These are phyloP conservation scores for Heliamphora exappendiculata DNA, from an alignment of 148 eudicot genomes.

Conservation along the genomic window DNA sequence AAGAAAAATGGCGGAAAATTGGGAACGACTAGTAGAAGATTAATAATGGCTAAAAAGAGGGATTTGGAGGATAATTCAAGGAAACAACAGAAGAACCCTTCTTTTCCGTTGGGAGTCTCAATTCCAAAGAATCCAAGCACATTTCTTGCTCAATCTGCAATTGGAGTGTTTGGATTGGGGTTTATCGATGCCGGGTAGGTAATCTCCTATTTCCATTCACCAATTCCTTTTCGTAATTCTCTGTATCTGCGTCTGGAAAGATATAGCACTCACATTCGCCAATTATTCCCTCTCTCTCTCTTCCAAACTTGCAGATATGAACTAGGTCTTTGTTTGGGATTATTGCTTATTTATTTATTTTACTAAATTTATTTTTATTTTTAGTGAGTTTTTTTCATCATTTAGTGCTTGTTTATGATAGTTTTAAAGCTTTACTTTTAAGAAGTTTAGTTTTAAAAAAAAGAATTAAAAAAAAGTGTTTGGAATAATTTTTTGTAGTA, in stretches of 20 bases:
- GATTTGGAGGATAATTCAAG: slow-evolving; percentile 25
- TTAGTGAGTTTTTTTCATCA: too few relatives aligned
- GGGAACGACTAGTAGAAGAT: not conserved
- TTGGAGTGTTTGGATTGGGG: slow-evolving; percentile 60
- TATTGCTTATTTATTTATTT: too few relatives aligned
- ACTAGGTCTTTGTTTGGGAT: too few relatives aligned
- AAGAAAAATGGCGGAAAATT: slow-evolving; percentile 23
- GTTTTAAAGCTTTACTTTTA: too few relatives aligned
- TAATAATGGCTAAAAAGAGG: slow-evolving; percentile 25
- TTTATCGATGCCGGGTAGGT: slow-evolving; percentile 85
- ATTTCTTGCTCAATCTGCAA: slow-evolving; percentile 50
- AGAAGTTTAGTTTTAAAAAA: too few relatives aligned
- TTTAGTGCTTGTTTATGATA: too few relatives aligned
- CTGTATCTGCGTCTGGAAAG: too few relatives aligned
- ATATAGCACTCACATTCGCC: too few relatives aligned
- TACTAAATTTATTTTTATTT: too few relatives aligned
- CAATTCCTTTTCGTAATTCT: not conserved
- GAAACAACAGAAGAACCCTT: slow-evolving; percentile 13
- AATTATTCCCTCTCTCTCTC: slow-evolving; percentile 1
- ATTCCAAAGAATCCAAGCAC: too few relatives aligned
- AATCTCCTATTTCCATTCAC: not conserved
- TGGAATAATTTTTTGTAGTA: too few relatives aligned
- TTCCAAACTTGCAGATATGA: not conserved
- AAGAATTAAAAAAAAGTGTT: too few relatives aligned
- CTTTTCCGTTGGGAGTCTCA: slow-evolving; percentile 24